A percentile compares a stretch with the other conserved stretches of the same genome.
Conservation (phyloP, 2,329 filamentous ascomycete species). For the Alternaria arbusti region DNA sequence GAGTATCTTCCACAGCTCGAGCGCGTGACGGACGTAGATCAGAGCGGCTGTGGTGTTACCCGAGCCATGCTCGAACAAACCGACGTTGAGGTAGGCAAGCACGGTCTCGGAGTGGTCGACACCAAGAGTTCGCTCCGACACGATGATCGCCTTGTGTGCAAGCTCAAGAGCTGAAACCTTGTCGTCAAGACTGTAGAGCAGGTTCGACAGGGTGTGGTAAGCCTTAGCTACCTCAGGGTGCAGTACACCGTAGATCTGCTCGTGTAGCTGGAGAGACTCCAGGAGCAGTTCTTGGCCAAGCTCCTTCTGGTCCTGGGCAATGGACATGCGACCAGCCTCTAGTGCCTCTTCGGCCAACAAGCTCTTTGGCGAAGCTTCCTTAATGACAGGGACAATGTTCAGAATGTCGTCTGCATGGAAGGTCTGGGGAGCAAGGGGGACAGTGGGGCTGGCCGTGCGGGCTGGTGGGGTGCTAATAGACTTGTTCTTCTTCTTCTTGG, state of each 20-base stretch:
- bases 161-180: constrained; percentile 95
- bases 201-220: constrained; percentile 92
- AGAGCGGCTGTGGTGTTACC: constrained; percentile 91
- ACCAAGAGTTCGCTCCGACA: constrained; percentile 91
- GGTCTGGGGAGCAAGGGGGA: constrained; percentile 61
- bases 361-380: constrained; percentile 91
- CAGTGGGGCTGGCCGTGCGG: constrained; percentile 50
- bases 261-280: constrained; percentile 94
- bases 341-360: constrained; percentile 92
- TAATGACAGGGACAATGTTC: constrained; percentile 92
- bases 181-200: constrained; percentile 98
- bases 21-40: constrained; percentile 86
- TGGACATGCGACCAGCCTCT: constrained; percentile 94
- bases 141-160: constrained; percentile 94
- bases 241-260: constrained; percentile 97
- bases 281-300: constrained; percentile 93
- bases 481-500: constrained; percentile 62
- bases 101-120: constrained; percentile 94
- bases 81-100: constrained; percentile 93
- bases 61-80: constrained; percentile 88
- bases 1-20: constrained; percentile 96
- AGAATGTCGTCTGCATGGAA: constrained; percentile 86
- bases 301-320: constrained; percentile 93
- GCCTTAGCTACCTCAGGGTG: constrained; percentile 95
- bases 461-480: constrained; percentile 56